Evolutionary conservation across 176 grass and related monocot genomes (phyloP).

Genomic region (Rhynchospora pubera): DNA sequence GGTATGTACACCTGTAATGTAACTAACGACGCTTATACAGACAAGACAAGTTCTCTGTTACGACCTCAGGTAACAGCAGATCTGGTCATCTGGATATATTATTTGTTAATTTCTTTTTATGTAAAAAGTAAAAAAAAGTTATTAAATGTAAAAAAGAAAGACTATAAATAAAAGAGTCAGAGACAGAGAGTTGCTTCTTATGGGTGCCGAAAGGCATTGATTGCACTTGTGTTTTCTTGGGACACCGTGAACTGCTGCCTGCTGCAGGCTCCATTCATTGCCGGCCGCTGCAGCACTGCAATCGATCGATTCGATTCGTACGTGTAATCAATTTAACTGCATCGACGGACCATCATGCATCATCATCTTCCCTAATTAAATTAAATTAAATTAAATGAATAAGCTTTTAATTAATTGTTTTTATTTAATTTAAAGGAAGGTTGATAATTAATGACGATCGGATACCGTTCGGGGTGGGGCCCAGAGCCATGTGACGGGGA

Average conservation of each 20-base stretch:
- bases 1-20: not conserved
- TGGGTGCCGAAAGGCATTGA: constrained; percentile 15
- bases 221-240: not conserved
- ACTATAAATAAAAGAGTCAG: not conserved
- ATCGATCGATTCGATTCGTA: not conserved
- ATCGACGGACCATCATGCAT: not conserved
- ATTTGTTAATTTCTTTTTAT: not conserved
- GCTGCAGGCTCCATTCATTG: not conserved
- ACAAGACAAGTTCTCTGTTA: not conserved
- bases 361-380: no score
- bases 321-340: not conserved
- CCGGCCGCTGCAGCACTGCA: not conserved
- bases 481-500: not conserved
- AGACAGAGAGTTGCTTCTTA: constrained; percentile 6
- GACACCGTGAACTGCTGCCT: not conserved
- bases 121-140: not conserved
- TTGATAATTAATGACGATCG: not conserved
- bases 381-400: not conserved
- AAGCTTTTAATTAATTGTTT: not conserved
- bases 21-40: not conserved
- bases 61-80: not conserved
- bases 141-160: not conserved
- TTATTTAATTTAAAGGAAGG: not conserved
- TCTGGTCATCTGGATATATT: not conserved
- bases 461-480: not conserved